A percentile compares a stretch with the other conserved stretches of the same genome.
These are phyloP conservation scores for Lippia alba DNA, from an alignment of 305 asterid species.

Conservation along the genomic window DNA sequence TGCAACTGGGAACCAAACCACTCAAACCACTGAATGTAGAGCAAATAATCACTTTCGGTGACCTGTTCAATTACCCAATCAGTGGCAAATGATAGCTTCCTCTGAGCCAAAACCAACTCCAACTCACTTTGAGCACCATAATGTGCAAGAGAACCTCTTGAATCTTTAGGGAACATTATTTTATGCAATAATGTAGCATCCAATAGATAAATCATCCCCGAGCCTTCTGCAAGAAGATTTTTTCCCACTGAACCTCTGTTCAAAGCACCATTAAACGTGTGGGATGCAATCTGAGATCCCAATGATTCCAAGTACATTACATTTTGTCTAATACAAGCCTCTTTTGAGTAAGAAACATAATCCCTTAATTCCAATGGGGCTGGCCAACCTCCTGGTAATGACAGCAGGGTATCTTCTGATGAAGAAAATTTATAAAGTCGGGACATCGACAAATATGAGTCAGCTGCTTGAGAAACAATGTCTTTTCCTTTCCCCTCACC, in stretches of 20 bases:
- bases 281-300: constrained; percentile 65
- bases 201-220: constrained; percentile 51
- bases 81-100: constrained; percentile 77
- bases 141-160: constrained; percentile 37
- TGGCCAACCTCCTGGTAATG: constrained; percentile 96
- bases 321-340: constrained; percentile 74
- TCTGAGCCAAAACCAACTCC: constrained; percentile 51
- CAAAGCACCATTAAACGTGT: constrained; percentile 30
- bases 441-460: constrained; percentile 49
- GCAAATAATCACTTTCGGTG: constrained; percentile 66
- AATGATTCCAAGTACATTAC: constrained; percentile 74
- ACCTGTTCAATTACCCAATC: constrained; percentile 95
- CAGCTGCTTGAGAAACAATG: constrained; percentile 57
- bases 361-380: constrained; percentile 74
- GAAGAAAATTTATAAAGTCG: constrained; percentile 51
- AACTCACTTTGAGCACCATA: constrained; percentile 36
- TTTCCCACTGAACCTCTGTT: constrained; percentile 39
- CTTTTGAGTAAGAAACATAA: constrained; percentile 66
- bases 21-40: constrained; percentile 76
- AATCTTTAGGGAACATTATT: constrained; percentile 53
- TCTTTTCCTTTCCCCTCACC: constrained; percentile 75
- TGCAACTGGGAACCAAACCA: constrained; percentile 68
- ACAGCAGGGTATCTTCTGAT: constrained; percentile 54
- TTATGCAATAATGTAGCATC: constrained; percentile 53
- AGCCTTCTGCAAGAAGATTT: constrained; percentile 38